Base-by-base conservation (phyloP, 148 eudicot species). In the Chenopodium suecicum region DNA sequence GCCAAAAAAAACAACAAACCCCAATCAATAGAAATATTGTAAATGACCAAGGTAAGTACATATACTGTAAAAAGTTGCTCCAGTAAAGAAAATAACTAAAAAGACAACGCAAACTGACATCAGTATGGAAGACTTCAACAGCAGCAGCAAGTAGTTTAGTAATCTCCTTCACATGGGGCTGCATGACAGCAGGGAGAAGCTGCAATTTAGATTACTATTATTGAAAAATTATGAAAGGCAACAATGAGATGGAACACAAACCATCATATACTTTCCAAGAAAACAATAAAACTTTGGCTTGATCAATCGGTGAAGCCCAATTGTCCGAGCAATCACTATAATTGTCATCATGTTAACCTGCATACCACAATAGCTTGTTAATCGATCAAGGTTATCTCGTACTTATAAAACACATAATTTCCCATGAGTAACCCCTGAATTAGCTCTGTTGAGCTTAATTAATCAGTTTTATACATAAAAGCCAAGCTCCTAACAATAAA, bases 91-190 rank as follows among this genome's bases (percentile, higher is more conserved):
- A 48, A 65, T 7, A 52, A 0, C 44, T 64, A 22, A 58, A 82
- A 72, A 69, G 44, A 37, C 7, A 5, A 37, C 31, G 19, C 76
- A 68, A 81, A 32, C 86, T 56, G 83, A 93, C 99, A 98, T 94
- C 94, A 83, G 92, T 98, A 89, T 96, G 99, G 85, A 98, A 96
- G 64, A 98, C 94, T 85, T 96, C 95, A 82, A 94, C 94, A 54
- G 98, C 98, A 77, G 99, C 95, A 76, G 99, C 98, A 88, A 96
- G 99, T 79, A 96, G 85, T 80, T 73, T 90, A 60, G 95, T 94
- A 41, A 96, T 91, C 82, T 96, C 99, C 73, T 98, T 92, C 83
- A 94, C 98, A 90, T 96, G 98, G 37, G 99, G 97, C 99, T 96
- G 91, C 89, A 85, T 37, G 70, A 73, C 44, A 44, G 82, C 41